Conservation (phyloP, 306 rosid genomes). For the Pterocarpus santalinus region DNA sequence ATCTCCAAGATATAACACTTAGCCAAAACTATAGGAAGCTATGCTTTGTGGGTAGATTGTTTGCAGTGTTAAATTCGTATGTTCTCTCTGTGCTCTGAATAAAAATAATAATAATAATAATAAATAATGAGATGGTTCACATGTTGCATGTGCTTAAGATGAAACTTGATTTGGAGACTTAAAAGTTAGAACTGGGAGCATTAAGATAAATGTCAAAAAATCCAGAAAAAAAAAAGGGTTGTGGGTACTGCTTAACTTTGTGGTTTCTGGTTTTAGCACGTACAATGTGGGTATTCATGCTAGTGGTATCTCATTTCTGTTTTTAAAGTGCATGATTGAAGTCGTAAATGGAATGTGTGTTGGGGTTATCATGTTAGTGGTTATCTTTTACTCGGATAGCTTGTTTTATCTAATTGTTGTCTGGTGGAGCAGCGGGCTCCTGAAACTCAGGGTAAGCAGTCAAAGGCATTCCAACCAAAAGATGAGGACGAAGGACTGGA, state of each 20-base stretch:
- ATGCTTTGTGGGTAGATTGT: background rate
- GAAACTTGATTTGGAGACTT: background rate
- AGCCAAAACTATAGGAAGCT: slow-evolving; percentile 17
- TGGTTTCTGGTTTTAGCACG: background rate
- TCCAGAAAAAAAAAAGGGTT: background rate
- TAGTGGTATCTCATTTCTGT: slow-evolving; percentile 16
- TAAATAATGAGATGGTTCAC: background rate
- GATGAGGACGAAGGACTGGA: slow-evolving; percentile 72
- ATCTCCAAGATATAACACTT: background rate
- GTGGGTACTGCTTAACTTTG: slow-evolving; percentile 11
- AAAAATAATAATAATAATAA: background rate
- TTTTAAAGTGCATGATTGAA: slow-evolving; percentile 1
- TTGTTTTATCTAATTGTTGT: slow-evolving; percentile 35
- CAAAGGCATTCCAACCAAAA: slow-evolving; percentile 55
- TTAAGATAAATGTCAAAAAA: background rate
- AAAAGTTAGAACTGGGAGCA: background rate
- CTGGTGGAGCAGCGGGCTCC: slow-evolving; percentile 61
- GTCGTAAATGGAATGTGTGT: slow-evolving; percentile 24
- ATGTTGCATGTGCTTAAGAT: background rate
- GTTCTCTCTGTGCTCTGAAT: background rate
- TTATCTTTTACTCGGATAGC: slow-evolving; percentile 34
- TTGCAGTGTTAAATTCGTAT: background rate
- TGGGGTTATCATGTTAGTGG: slow-evolving; percentile 1
- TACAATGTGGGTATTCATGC: slow-evolving; percentile 2
- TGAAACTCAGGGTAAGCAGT: slow-evolving; percentile 63